phyloP scores from a whole-genome alignment of 225 moss, liverwort and hornwort genomes.

The Asterella californica region DNA sequence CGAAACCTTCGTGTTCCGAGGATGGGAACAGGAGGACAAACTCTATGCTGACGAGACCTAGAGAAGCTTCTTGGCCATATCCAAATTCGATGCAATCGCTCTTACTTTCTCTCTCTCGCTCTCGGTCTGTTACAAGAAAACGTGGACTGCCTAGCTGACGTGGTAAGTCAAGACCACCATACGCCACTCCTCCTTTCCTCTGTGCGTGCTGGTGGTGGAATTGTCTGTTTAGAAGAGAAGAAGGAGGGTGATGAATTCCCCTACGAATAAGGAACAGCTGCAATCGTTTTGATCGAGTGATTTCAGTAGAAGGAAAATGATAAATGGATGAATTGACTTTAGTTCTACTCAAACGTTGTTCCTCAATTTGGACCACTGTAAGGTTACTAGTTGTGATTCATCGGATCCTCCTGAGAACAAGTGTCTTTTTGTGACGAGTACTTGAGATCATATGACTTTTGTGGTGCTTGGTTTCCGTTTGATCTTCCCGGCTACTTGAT shows the following conservation, averaged over 20 bases:
- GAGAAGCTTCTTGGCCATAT: slow-evolving; percentile 15
- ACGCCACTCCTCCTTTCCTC: not conserved
- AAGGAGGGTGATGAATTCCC: not conserved
- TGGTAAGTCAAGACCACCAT: slow-evolving; percentile 14
- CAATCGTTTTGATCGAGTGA: slow-evolving; percentile 11
- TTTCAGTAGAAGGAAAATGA: not conserved
- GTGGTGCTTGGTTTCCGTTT: not conserved
- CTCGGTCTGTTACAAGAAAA: slow-evolving; percentile 12
- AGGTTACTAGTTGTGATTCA: not conserved
- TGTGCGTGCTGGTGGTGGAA: slow-evolving; percentile 2
- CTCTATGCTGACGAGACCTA: slow-evolving; percentile 16
- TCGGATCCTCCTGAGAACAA: not conserved
- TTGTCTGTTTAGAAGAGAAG: slow-evolving; percentile 3
- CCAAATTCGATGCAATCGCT: slow-evolving; percentile 9
- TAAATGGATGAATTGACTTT: not conserved
- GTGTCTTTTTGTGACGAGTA: slow-evolving; percentile 6
- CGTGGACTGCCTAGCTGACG: slow-evolving; percentile 11
- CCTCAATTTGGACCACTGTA: slow-evolving; percentile 4
- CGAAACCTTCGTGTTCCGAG: not conserved
- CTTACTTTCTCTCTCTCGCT: not conserved
- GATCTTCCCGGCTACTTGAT: not conserved
- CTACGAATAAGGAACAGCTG: slow-evolving; percentile 9
- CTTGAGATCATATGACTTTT: slow-evolving; percentile 1
- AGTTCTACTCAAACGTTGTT: not conserved
- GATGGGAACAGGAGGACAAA: not conserved